Percentiles rank a stretch among this genome's conserved stretches.
Conservation (phyloP, 2,329 filamentous ascomycete species). For the Nigrospora sphaerica region DNA sequence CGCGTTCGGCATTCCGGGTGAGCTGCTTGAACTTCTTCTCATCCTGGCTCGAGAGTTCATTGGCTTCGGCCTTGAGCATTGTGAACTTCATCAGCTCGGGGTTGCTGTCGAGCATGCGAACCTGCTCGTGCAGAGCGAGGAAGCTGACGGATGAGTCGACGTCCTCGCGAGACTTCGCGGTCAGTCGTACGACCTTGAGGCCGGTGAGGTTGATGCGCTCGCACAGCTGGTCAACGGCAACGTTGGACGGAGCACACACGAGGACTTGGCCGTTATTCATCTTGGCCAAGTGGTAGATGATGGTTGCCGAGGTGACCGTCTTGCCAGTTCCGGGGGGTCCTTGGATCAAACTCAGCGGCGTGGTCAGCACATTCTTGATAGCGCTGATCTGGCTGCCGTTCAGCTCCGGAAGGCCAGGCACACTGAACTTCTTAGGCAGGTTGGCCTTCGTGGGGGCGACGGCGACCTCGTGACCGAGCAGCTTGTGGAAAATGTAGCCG, state of each 20-base stretch:
- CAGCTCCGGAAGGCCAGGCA: conserved; percentile 86
- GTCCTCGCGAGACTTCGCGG: conserved; percentile 97
- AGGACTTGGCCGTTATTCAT: conserved; percentile 91
- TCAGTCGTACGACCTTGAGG: conserved; percentile 92
- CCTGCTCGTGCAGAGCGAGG: conserved; percentile 90
- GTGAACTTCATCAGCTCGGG: conserved; percentile 87
- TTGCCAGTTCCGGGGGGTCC: conserved; percentile 96
- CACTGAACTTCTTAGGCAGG: conserved; percentile 94
- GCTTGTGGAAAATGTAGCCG: conserved; percentile 95
- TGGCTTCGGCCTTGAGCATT: conserved; percentile 84
- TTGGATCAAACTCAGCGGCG: conserved; percentile 91
- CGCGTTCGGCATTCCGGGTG: conserved; percentile 85
- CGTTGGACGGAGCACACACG: conserved; percentile 95
- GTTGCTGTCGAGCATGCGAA: conserved; percentile 95
- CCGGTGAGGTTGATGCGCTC: conserved; percentile 93
- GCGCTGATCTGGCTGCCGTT: conserved; percentile 95
- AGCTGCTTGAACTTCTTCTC: conserved; percentile 98
- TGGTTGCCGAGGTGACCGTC: conserved; percentile 96
- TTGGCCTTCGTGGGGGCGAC: conserved; percentile 92
- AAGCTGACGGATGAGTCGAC: conserved; percentile 98
- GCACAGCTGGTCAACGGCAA: conserved; percentile 95
- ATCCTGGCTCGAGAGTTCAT: conserved; percentile 88
- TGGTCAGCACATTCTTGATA: conserved; percentile 90
- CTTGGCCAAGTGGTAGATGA: conserved; percentile 96
- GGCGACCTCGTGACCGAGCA: conserved; percentile 91